Percentiles rank a stretch among this genome's conserved stretches.
These are phyloP conservation scores for Termitomyces sp. DNA, from an alignment of 768 basidiomycete species.

Conservation along the genomic window DNA sequence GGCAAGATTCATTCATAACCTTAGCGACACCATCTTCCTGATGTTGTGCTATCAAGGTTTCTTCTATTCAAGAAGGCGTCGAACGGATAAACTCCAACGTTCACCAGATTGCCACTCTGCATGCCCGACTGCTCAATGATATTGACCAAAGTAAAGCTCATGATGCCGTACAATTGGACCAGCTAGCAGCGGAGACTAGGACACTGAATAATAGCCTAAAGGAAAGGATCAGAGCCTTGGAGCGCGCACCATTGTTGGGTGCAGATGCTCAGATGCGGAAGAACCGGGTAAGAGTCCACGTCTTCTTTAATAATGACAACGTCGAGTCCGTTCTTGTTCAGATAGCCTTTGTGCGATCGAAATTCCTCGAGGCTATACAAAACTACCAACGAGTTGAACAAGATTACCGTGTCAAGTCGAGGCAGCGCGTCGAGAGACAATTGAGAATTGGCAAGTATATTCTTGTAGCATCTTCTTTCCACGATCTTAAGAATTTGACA, in stretches of 20 bases:
- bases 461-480: background rate
- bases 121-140: conserved; percentile 33
- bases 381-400: conserved; percentile 76
- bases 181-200: conserved; percentile 57
- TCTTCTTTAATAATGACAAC: background rate
- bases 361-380: conserved; percentile 74
- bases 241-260: conserved; percentile 23
- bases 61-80: conserved; percentile 38
- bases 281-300: conserved; percentile 28
- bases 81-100: conserved; percentile 35
- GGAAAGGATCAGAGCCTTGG: conserved; percentile 54
- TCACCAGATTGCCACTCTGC: conserved; percentile 31
- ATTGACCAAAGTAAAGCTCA: conserved; percentile 26
- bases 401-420: conserved; percentile 60
- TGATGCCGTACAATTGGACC: conserved; percentile 43
- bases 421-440: conserved; percentile 69
- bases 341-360: conserved; percentile 58
- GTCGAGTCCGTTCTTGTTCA: conserved; percentile 21
- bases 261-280: conserved; percentile 34
- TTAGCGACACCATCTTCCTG: background rate
- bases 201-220: conserved; percentile 54
- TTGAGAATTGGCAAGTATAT: conserved; percentile 63
- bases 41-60: conserved; percentile 24
- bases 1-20: conserved; percentile 16
- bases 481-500: conserved; percentile 18